Base-by-base conservation (phyloP, 345 rosid genomes). In the Citrus trifoliata region DNA sequence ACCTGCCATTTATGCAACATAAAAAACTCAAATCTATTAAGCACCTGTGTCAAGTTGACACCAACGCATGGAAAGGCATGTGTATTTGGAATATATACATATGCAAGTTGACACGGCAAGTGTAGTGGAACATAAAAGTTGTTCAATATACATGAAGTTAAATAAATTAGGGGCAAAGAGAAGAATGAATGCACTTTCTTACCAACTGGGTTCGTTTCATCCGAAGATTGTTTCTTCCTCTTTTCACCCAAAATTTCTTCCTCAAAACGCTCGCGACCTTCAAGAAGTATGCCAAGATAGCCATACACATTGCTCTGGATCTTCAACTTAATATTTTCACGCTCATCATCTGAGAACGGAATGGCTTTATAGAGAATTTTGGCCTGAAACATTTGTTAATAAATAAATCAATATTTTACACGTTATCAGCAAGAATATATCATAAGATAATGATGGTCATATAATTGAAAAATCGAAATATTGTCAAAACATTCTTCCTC, bases 241-340 rank as follows among this genome's bases (percentile, higher is more conserved):
- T 53, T 85, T 81, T 81, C 87, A 78, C 82, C 79, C 84, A 87
- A 91, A 85, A 87, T 74, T 79, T 94, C 98, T 79, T 97, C 99
- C 83, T 94, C 99, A 73, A 94, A 97, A 67, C 89, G 92, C 75
- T 97, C 99, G 70, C 97, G 98, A 6, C 97, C 99, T 84, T 97
- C 99, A 60, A 97, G 98, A 64, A 97, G 95, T 75, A 93, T 87
- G 75, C 99, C 98, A 75, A 97, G 93, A 88, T 94, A 97, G 53
- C 92, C 89, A 78, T 94, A 97, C 30, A 93, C 90, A 66, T 97
- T 97, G 82, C 92, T 89, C 82, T 97, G 99, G 85, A 94, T 93
- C 64, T 86, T 90, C 77, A 90, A 74, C 87, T 89, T 97, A 38
- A 94, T 90, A 40, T 88, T 87, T 81, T 94, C 99, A 62, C 91